phyloP scores from a whole-genome alignment of 768 basidiomycete genomes.

The Peribolospora baueri region DNA sequence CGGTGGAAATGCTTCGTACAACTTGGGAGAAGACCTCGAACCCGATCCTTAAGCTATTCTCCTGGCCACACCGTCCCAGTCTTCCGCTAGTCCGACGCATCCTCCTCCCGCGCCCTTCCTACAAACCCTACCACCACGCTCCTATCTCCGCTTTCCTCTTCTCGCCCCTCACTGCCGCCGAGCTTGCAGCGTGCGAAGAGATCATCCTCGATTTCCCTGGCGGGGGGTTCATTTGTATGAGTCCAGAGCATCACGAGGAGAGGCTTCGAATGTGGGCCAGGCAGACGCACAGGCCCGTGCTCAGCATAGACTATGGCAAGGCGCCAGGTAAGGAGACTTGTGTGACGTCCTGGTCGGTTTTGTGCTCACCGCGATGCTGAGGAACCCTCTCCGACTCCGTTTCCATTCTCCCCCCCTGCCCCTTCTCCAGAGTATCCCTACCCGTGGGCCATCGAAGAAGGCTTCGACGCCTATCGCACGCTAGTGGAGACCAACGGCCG shows the following conservation, averaged over 20 bases:
- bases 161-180: slow-evolving; percentile 42
- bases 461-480: slow-evolving; percentile 65
- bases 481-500: slow-evolving; percentile 56
- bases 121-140: slow-evolving; percentile 32
- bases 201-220: slow-evolving; percentile 82
- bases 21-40: slow-evolving; percentile 96
- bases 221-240: slow-evolving; percentile 91
- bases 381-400: neutral
- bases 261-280: slow-evolving; percentile 66
- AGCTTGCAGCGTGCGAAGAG: slow-evolving; percentile 44
- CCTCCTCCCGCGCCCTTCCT: slow-evolving; percentile 52
- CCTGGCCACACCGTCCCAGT: slow-evolving; percentile 29
- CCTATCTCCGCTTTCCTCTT: slow-evolving; percentile 66
- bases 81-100: slow-evolving; percentile 48
- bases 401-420: neutral
- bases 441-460: slow-evolving; percentile 86
- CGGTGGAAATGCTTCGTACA: slow-evolving; percentile 78
- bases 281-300: slow-evolving; percentile 47
- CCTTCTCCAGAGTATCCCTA: slow-evolving; percentile 48
- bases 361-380: neutral
- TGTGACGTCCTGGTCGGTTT: neutral
- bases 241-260: slow-evolving; percentile 88
- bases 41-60: slow-evolving; percentile 55
- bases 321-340: slow-evolving; percentile 45
- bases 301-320: slow-evolving; percentile 85